phyloP scores from a whole-genome alignment of 139 green algal species.

The Picochlorum sp. region DNA sequence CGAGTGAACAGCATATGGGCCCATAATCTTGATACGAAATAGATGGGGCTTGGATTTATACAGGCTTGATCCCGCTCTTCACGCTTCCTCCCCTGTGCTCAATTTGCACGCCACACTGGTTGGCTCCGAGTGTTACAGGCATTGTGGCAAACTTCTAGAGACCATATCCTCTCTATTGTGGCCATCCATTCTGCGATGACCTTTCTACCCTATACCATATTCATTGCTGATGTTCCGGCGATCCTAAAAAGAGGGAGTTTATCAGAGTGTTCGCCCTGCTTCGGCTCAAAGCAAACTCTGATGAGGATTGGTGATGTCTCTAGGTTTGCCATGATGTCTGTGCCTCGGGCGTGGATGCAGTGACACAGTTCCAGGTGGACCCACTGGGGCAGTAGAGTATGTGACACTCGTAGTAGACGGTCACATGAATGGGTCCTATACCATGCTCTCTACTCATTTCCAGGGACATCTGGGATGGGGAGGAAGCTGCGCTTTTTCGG shows the following conservation, averaged over 20 bases:
- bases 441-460: constrained; percentile 1
- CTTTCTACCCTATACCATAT: constrained; percentile 11
- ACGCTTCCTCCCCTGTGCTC: too few species aligned
- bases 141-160: background rate
- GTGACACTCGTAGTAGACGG: background rate
- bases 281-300: constrained; percentile 7
- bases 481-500: background rate
- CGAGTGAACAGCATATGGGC: too few species aligned
- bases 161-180: background rate
- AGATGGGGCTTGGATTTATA: too few species aligned
- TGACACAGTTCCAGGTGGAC: background rate
- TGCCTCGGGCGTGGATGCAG: background rate
- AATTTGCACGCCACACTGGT: too few species aligned
- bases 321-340: too few species aligned
- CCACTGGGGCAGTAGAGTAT: constrained; percentile 5
- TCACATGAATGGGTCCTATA: constrained; percentile 7
- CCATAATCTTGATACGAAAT: too few species aligned
- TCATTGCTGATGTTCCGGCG: background rate
- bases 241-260: background rate
- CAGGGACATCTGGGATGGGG: background rate
- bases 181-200: background rate
- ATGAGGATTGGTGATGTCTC: background rate
- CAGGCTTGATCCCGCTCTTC: rapidly evolving
- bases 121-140: too few species aligned
- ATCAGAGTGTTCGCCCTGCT: constrained; percentile 4